Evolutionary conservation across 495 filamentous ascomycete species (phyloP), one percentile per base, ranked within the genome.

Genomic region (Neurospora sp.): DNA sequence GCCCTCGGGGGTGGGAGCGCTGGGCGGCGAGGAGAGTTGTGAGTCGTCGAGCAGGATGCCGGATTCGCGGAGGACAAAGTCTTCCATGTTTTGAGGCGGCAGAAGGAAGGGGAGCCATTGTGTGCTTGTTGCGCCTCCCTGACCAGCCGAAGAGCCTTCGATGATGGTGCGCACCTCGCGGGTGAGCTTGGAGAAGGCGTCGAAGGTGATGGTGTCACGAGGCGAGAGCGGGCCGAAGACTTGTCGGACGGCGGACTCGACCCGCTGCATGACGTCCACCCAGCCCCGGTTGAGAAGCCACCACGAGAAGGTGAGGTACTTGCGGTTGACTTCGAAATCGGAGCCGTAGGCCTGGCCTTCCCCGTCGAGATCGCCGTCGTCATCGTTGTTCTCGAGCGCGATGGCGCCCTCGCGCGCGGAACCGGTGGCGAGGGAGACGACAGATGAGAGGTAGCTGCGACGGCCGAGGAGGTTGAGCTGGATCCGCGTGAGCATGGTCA

Each of bases 391-490:
- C 82, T 97, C 94, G 12, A 98, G 86, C 74, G 84, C 92, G 79
- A 98, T 99, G 41, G 83, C 83, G 10, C 80, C 81, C 40, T 84
- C 82, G 14, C 53, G 53, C 0, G 87, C 89, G 18, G 90, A 88
- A 14, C 89, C 92, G 5, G 86, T 87, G 44, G 96, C 94, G 68
- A 97, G 87, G 7, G 94, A 93, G 10, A 98, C 92, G 7, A 99
- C 96, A 72, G 92, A 95, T 18, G 94, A 96, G 27, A 98, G 89
- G 84, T 99, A 99, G 79, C 93, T 97, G 59, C 94, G 88, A 68
- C 96, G 91, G 48, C 96, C 96, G 37, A 99, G 92, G 40, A 99
- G 92, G 82, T 98, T 99, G 66, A 99, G 89, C 85, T 99, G 96
- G 77, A 98, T 92, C 44, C 96, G 89, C 3, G 96, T 99, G 76